A percentile compares a stretch with the other conserved stretches of the same genome.
Evolutionary conservation across 2,329 filamentous ascomycete species (phyloP).

Genomic region (Penicillium verrucosum): DNA sequence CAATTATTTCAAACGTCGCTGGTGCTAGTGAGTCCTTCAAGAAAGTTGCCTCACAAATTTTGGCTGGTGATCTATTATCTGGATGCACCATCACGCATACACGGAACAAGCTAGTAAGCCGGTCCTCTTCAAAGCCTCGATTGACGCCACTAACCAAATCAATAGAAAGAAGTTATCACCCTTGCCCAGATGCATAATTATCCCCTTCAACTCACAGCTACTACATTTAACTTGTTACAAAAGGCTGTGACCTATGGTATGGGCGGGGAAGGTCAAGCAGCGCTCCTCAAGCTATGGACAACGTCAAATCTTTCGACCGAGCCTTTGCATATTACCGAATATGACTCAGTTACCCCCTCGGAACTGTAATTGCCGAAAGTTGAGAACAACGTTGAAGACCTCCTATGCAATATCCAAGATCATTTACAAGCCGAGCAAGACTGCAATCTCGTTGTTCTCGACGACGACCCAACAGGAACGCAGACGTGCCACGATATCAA

Average conservation of each 20-base stretch:
- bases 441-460: background rate
- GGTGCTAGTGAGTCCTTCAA: slow-evolving; percentile 9
- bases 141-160: background rate
- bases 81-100: background rate
- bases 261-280: background rate
- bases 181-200: slow-evolving; percentile 8
- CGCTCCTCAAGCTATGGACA: slow-evolving; percentile 7
- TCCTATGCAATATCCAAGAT: background rate
- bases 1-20: slow-evolving; percentile 12
- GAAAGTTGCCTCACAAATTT: background rate
- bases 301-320: background rate
- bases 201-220: slow-evolving; percentile 5
- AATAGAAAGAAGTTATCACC: slow-evolving; percentile 1
- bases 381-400: background rate
- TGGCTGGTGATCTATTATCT: slow-evolving; percentile 3
- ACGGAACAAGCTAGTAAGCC: background rate
- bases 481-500: background rate
- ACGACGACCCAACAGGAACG: background rate
- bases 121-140: background rate
- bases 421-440: background rate
- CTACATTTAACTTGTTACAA: slow-evolving; percentile 4
- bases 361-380: background rate
- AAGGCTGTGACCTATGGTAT: slow-evolving; percentile 5
- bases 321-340: background rate
- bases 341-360: background rate